Evolutionary conservation across 2,329 filamentous ascomycete genomes (phyloP).

Genomic region (Meredithiella fracta): DNA sequence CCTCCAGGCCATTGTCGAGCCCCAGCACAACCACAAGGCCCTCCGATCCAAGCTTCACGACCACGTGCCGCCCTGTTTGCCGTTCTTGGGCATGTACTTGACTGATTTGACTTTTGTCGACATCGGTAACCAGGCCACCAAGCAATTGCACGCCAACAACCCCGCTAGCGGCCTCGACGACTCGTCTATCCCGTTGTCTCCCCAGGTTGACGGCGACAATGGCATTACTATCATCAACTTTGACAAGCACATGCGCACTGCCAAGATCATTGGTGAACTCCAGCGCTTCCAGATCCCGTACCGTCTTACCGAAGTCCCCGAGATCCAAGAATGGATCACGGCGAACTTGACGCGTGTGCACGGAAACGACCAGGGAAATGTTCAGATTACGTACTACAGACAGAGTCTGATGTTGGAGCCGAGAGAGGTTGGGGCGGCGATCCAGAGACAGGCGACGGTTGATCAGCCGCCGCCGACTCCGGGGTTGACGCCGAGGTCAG

Average conservation of each 20-base stretch:
- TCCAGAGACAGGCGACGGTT: slow-evolving; percentile 20
- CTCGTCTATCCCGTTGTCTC: slow-evolving; percentile 36
- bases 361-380: slow-evolving; percentile 36
- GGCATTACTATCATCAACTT: slow-evolving; percentile 83
- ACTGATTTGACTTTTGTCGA: slow-evolving; percentile 94
- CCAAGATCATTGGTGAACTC: slow-evolving; percentile 87
- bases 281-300: slow-evolving; percentile 95
- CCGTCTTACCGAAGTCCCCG: slow-evolving; percentile 61
- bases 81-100: slow-evolving; percentile 89
- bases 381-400: slow-evolving; percentile 54
- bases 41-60: slow-evolving; percentile 70
- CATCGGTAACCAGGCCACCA: slow-evolving; percentile 76
- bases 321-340: slow-evolving; percentile 87
- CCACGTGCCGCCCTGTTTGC: slow-evolving; percentile 79
- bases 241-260: slow-evolving; percentile 88
- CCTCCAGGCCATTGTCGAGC: slow-evolving; percentile 72
- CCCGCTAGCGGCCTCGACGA: slow-evolving; percentile 16
- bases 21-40: slow-evolving; percentile 77
- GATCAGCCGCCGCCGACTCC: slow-evolving; percentile 17
- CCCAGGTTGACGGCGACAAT: slow-evolving; percentile 36
- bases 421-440: slow-evolving; percentile 31
- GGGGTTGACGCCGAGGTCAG: slow-evolving; percentile 19
- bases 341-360: slow-evolving; percentile 65
- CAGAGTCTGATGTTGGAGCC: slow-evolving; percentile 76
- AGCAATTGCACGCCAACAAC: slow-evolving; percentile 42